Evolutionary conservation across 2,329 filamentous ascomycete genomes (phyloP).

Genomic region (Geosmithia flava): DNA sequence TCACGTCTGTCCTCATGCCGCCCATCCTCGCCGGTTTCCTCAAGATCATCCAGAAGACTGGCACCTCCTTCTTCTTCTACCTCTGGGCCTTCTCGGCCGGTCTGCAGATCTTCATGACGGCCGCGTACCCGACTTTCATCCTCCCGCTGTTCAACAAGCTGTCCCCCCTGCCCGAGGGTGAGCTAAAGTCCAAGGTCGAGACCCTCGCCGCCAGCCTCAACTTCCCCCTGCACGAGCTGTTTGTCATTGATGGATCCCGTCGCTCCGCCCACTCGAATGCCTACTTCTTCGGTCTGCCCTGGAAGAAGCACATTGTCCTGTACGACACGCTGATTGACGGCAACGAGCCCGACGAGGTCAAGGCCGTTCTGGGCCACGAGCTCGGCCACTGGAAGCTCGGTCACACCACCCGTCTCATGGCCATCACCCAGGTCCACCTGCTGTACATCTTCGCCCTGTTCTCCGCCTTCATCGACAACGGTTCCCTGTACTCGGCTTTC

Average conservation of each 20-base stretch:
- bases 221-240: slow-evolving; percentile 85
- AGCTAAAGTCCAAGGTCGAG: slow-evolving; percentile 81
- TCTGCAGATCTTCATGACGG: slow-evolving; percentile 89
- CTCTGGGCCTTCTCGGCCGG: slow-evolving; percentile 86
- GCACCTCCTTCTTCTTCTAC: slow-evolving; percentile 94
- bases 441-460: slow-evolving; percentile 97
- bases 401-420: slow-evolving; percentile 85
- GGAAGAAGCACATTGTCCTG: slow-evolving; percentile 99
- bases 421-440: slow-evolving; percentile 78
- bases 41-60: slow-evolving; percentile 87
- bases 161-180: slow-evolving; percentile 76
- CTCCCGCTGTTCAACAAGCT: slow-evolving; percentile 97
- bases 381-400: slow-evolving; percentile 94
- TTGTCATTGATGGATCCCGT: slow-evolving; percentile 90
- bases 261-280: slow-evolving; percentile 80
- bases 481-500: slow-evolving; percentile 79
- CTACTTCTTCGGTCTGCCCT: slow-evolving; percentile 93
- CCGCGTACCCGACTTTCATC: slow-evolving; percentile 89
- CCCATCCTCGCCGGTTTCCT: slow-evolving; percentile 89
- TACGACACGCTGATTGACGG: slow-evolving; percentile 97
- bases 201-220: slow-evolving; percentile 69
- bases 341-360: slow-evolving; percentile 81
- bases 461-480: slow-evolving; percentile 94
- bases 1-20: slow-evolving; percentile 67
- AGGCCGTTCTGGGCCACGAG: slow-evolving; percentile 90